These are phyloP conservation scores for Daldinia childiae DNA, from an alignment of 495 filamentous ascomycete genomes.

Conservation along the genomic window DNA sequence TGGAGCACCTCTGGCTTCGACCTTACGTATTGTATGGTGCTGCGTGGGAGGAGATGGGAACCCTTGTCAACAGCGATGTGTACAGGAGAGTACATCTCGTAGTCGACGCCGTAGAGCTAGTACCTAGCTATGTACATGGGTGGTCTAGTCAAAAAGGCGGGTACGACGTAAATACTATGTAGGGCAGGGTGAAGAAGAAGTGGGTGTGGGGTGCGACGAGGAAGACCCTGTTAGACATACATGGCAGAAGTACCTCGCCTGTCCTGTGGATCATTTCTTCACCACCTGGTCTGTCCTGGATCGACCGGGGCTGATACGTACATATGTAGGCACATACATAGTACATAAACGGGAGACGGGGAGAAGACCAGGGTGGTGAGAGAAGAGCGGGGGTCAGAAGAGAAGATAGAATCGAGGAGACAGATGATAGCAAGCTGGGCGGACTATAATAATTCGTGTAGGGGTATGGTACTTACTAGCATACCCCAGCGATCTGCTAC, in stretches of 20 bases:
- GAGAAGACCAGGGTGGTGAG: conserved; percentile 24
- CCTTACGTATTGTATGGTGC: conserved; percentile 40
- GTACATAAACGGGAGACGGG: conserved; percentile 21
- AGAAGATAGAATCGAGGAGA: conserved; percentile 25
- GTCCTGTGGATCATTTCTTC: conserved; percentile 37
- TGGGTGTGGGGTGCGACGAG: conserved; percentile 41
- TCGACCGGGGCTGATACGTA: conserved; percentile 16
- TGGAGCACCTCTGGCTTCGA: conserved; percentile 42
- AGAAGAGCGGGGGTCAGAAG: conserved; percentile 29
- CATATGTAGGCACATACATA: conserved; percentile 14
- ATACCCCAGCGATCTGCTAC: conserved; percentile 42
- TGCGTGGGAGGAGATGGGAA: conserved; percentile 33
- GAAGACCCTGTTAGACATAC: conserved; percentile 22
- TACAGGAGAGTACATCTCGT: conserved; percentile 36
- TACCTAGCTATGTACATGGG: conserved; percentile 39
- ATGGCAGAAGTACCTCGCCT: conserved; percentile 36
- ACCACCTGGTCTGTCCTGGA: conserved; percentile 19
- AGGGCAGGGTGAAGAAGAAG: conserved; percentile 23
- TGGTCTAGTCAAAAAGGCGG: conserved; percentile 38
- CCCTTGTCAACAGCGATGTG: conserved; percentile 34
- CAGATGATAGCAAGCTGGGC: conserved; percentile 20
- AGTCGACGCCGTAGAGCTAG: conserved; percentile 32
- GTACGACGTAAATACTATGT: conserved; percentile 39
- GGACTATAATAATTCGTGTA: neutral
- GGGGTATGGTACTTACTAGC: conserved; percentile 21